These are phyloP conservation scores for Teratosphaeria destructans DNA, from an alignment of 2,329 filamentous ascomycete species.

Conservation along the genomic window DNA sequence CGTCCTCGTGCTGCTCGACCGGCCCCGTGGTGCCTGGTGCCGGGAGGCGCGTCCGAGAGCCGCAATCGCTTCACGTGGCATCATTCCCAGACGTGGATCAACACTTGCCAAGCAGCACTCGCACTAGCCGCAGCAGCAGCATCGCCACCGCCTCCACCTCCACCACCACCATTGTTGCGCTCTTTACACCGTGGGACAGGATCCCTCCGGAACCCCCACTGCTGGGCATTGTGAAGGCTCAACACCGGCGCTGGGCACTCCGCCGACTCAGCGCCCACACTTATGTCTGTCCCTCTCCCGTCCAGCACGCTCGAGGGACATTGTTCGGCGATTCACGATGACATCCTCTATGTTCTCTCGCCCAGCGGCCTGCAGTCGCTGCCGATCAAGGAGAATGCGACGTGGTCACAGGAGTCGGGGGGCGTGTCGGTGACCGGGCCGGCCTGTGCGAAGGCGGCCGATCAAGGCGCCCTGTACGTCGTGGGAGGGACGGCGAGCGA, in stretches of 20 bases:
- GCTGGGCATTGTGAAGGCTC: background rate
- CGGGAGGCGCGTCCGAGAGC: background rate
- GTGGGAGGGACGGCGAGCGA: conserved; percentile 59
- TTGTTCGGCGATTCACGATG: conserved; percentile 71
- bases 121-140: background rate
- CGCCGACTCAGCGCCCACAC: conserved; percentile 1
- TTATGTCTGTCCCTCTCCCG: conserved; percentile 65
- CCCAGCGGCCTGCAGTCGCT: conserved; percentile 65
- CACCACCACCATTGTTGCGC: too few relatives aligned
- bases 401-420: conserved; percentile 57
- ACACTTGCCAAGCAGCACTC: background rate
- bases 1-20: background rate
- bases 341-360: conserved; percentile 78
- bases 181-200: background rate
- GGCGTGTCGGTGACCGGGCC: conserved; percentile 64
- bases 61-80: background rate
- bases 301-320: conserved; percentile 59
- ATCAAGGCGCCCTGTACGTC: conserved; percentile 60
- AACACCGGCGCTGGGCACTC: background rate
- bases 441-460: conserved; percentile 61
- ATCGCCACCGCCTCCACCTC: background rate
- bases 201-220: background rate
- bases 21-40: background rate
- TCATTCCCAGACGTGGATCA: background rate
- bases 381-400: conserved; percentile 53